Evolutionary conservation across 129 eudicot genomes (phyloP).

Genomic region (Centella asiatica): DNA sequence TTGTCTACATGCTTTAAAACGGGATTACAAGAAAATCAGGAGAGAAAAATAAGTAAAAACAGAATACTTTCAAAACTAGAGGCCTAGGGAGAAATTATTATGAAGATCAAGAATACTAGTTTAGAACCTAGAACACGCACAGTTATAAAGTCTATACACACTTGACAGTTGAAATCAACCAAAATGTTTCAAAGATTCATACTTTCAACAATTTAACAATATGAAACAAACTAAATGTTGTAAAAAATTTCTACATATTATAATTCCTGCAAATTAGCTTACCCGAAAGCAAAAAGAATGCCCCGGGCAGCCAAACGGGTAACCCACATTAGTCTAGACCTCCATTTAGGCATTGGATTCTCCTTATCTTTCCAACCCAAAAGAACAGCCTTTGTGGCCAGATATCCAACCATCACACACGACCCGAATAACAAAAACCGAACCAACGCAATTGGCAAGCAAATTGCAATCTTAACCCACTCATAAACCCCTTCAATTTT

Average conservation of each 20-base stretch:
- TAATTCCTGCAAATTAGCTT: constrained; percentile 6
- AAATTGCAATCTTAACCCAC: constrained; percentile 68
- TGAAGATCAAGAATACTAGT: too few relatives aligned
- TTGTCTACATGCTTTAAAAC: too few relatives aligned
- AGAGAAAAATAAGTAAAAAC: too few relatives aligned
- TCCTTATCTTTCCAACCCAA: constrained; percentile 73
- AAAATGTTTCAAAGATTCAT: background rate
- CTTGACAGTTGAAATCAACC: background rate
- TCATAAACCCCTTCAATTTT: constrained; percentile 70
- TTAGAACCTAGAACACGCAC: too few relatives aligned
- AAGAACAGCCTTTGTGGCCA: constrained; percentile 60
- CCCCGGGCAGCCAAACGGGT: constrained; percentile 62
- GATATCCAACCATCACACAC: constrained; percentile 53
- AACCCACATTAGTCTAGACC: constrained; percentile 80
- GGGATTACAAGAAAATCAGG: too few relatives aligned
- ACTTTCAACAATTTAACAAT: background rate
- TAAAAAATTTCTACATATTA: too few relatives aligned
- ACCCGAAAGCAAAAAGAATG: constrained; percentile 92
- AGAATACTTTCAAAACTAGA: too few relatives aligned
- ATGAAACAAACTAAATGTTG: background rate
- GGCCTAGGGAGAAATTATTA: too few relatives aligned
- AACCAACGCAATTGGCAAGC: constrained; percentile 51
- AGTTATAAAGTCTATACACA: background rate
- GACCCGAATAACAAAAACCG: constrained; percentile 61
- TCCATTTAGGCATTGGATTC: constrained; percentile 87